Evolutionary conservation across 768 basidiomycete species (phyloP), one percentile per base, ranked within the genome.

Genomic region (Heimioporus sp.): DNA sequence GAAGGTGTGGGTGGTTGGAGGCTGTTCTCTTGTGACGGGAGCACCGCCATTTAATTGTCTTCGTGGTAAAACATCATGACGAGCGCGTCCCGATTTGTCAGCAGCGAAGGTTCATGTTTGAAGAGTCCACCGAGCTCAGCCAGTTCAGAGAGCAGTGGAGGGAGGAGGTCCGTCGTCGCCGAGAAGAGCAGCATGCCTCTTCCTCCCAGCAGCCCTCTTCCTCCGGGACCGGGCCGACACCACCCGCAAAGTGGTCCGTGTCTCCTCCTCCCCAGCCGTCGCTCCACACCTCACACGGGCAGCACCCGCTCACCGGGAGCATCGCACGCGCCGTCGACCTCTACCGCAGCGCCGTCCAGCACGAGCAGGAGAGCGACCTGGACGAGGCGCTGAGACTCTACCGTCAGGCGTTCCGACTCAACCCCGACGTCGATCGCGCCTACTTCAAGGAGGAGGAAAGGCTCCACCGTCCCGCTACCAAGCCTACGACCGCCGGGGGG

Each of bases 361-460:
- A 80, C 42, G 93, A 97, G 66, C 87, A 90, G 63, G 72, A 70
- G 40, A 83, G 91, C 36, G 73, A 87, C 53, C 73, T 92, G 44
- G 87, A 93, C 56, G 81, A 86, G 32, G 93, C 93, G 11, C 69
- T 93, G 10, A 62, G 68, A 21, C 70, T 92, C 9, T 97, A 96
- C 61, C 83, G 90, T 10, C 80, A 82, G 54, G 90, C 90, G 2
- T 94, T 93, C 66, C 81, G 86, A 47, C 71, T 87, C 70, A 80
- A 93, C 53, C 74, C 86, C 34, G 73, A 88, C 54, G 88, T 94
- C 32, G 92, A 93, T 64, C 77, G 78, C 53, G 78, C 80, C 1
- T 92, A 88, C 68, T 74, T 79, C 53, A 73, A 76, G 38, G 76
- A 83, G 53, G 85, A 89, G 61, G 71, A 62, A 39, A 64, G 60